phyloP scores from a whole-genome alignment of 768 basidiomycete genomes.

The Baorangia bicolor region DNA sequence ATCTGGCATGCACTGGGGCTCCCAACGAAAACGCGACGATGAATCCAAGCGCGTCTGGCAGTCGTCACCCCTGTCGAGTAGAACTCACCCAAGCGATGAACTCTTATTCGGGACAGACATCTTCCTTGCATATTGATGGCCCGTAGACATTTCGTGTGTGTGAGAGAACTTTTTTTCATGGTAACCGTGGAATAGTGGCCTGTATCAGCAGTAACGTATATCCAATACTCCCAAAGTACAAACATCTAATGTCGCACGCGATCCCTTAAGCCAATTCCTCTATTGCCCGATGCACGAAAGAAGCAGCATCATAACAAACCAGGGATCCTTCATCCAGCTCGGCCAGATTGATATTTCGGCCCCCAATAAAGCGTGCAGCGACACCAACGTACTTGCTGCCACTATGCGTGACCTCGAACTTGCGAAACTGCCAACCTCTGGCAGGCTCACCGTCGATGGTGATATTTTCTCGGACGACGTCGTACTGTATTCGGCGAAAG shows the following conservation, averaged over 20 bases:
- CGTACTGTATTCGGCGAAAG: constrained; percentile 72
- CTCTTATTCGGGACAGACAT: constrained; percentile 31
- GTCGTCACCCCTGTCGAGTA: constrained; percentile 43
- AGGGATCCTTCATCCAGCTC: constrained; percentile 41
- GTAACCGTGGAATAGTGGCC: neutral
- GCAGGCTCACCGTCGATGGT: constrained; percentile 58
- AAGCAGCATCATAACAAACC: constrained; percentile 43
- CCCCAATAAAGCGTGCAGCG: constrained; percentile 60
- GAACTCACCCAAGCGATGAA: constrained; percentile 31
- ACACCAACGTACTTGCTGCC: constrained; percentile 64
- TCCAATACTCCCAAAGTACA: constrained; percentile 16
- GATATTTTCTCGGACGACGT: constrained; percentile 49
- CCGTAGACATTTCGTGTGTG: constrained; percentile 15
- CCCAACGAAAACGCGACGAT: constrained; percentile 44
- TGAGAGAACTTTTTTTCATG: neutral
- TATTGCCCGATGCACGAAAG: constrained; percentile 50
- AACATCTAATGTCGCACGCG: constrained; percentile 12
- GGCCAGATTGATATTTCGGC: constrained; percentile 32
- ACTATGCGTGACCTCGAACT: constrained; percentile 51
- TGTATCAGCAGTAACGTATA: constrained; percentile 8
- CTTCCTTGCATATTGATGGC: constrained; percentile 29
- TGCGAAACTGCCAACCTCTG: constrained; percentile 66
- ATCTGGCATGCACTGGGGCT: constrained; percentile 74
- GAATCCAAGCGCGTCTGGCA: constrained; percentile 52
- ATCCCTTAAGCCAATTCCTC: constrained; percentile 36